Conservation (phyloP, 139 green algal species). For the Trebouxia sp. region DNA sequence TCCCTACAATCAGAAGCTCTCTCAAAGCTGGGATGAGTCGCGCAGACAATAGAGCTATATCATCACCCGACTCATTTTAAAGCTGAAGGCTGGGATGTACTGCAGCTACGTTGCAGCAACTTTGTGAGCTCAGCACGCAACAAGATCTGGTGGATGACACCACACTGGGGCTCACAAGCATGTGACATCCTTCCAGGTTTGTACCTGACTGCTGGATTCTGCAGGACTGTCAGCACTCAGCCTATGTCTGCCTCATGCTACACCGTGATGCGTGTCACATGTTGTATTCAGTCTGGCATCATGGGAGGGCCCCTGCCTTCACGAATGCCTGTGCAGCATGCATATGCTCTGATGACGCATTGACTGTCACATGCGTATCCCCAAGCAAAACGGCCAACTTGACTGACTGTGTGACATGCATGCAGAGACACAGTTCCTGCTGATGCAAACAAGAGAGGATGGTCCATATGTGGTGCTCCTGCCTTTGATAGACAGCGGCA, state of each 20-base stretch:
- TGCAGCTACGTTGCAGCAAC: slow-evolving; percentile 13
- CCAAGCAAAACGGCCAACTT: background rate
- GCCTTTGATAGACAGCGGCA: slow-evolving; percentile 75
- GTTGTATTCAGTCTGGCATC: background rate
- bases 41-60: too few relatives aligned
- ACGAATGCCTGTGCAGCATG: background rate
- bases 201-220: background rate
- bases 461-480: slow-evolving; percentile 68
- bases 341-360: background rate
- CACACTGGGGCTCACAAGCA: slow-evolving; percentile 77
- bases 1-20: background rate
- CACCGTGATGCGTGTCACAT: background rate
- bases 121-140: slow-evolving; percentile 28
- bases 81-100: too few relatives aligned
- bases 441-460: slow-evolving; percentile 60
- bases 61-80: background rate
- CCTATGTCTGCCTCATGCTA: background rate
- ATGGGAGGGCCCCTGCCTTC: background rate
- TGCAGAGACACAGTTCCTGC: slow-evolving; percentile 91
- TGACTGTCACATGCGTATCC: too few relatives aligned
- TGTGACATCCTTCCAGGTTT: slow-evolving; percentile 30
- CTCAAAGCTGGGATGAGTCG: background rate
- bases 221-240: background rate
- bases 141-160: slow-evolving; percentile 86
- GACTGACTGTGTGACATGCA: background rate